Percentiles rank a stretch among this genome's conserved stretches.
Evolutionary conservation across 441 rosid species (phyloP).

Genomic region (Populus trichocarpa): DNA sequence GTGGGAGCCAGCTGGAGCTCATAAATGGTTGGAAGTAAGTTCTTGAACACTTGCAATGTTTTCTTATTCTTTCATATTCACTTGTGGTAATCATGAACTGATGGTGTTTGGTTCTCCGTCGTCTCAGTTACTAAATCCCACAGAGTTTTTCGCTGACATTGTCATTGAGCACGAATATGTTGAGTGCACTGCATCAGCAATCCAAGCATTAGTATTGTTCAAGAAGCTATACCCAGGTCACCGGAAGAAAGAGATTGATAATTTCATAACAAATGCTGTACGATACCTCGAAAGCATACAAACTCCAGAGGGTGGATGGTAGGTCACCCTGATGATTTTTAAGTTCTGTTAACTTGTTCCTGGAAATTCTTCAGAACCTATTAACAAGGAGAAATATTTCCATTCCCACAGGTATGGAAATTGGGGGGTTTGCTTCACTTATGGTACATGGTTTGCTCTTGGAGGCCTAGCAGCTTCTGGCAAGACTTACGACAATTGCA

Average conservation of each 20-base stretch:
- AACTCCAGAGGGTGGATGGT: conserved; percentile 60
- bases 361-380: not conserved
- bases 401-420: conserved; percentile 37
- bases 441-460: conserved; percentile 63
- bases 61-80: not conserved
- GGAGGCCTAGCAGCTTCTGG: conserved; percentile 48
- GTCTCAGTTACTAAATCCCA: conserved; percentile 58
- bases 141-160: conserved; percentile 55
- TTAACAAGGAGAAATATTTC: not conserved
- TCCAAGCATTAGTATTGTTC: conserved; percentile 49
- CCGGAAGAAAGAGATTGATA: conserved; percentile 47
- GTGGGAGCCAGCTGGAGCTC: conserved; percentile 45
- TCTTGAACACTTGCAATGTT: not conserved
- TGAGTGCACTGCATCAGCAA: conserved; percentile 61
- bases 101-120: not conserved
- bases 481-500: conserved; percentile 42
- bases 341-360: not conserved
- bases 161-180: conserved; percentile 60
- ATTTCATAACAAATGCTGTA: conserved; percentile 32
- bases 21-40: conserved; percentile 35
- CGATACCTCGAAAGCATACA: conserved; percentile 37
- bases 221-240: conserved; percentile 50
- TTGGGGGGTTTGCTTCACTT: conserved; percentile 72
- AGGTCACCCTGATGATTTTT: not conserved
- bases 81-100: not conserved